These are phyloP conservation scores for Pyrenophora tritici-repentis DNA, from an alignment of 2,329 filamentous ascomycete species.

Conservation along the genomic window DNA sequence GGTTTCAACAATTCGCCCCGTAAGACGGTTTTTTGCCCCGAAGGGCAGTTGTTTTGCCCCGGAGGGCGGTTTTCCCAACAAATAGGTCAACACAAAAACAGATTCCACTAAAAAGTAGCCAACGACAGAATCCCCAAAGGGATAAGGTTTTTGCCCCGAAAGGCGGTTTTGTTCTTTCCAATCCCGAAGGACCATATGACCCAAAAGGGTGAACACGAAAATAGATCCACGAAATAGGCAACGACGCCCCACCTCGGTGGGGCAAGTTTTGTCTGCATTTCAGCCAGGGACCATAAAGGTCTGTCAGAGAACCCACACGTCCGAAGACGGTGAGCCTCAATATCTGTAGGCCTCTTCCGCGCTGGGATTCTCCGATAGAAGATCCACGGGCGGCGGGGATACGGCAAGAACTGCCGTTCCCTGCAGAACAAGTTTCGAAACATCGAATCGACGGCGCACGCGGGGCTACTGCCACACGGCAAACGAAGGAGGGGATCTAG, in stretches of 20 bases:
- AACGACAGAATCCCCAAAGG: neutral
- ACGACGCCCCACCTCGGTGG: neutral
- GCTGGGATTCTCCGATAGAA: constrained; percentile 22
- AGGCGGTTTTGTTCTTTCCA: too few species aligned
- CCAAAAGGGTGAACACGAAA: too few species aligned
- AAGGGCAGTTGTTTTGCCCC: neutral
- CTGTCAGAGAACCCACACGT: constrained; percentile 26
- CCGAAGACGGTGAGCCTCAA: constrained; percentile 19
- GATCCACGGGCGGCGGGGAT: constrained; percentile 27
- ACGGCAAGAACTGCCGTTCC: constrained; percentile 13
- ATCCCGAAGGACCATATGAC: too few species aligned
- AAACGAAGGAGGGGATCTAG: constrained; percentile 3
- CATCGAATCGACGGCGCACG: constrained; percentile 1
- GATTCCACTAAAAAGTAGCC: too few species aligned
- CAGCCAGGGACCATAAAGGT: constrained; percentile 34
- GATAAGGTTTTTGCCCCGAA: neutral
- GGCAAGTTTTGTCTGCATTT: constrained; percentile 28
- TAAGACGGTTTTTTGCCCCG: neutral
- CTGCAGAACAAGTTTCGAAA: constrained; percentile 23
- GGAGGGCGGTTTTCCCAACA: neutral
- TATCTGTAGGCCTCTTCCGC: constrained; percentile 40
- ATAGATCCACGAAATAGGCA: too few species aligned
- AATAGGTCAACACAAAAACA: neutral
- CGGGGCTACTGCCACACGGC: neutral
- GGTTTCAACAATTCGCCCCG: neutral